Base-by-base conservation (phyloP, 2,329 filamentous ascomycete species). In the Sphaerulina musiva region DNA sequence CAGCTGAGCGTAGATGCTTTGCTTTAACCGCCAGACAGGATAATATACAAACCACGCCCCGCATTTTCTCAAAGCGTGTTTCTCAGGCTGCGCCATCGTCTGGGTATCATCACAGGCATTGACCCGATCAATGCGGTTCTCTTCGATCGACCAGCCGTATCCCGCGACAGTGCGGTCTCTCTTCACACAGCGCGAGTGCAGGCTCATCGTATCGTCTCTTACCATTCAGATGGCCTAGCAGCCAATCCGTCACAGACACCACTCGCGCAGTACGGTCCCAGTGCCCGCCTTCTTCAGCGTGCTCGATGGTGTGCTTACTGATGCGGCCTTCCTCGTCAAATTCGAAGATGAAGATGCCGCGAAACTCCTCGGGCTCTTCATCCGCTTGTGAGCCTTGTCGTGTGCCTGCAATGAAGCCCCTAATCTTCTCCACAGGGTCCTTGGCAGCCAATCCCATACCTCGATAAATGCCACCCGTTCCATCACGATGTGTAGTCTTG, bases 171-270 rank as follows among this genome's bases (percentile, higher is more conserved):
- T 47, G 36, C 3, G 59, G 59, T 41, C 59, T 46, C 46, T 62
- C 59, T 34, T 62, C 58, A 34, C 69, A 71, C 59, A 72, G 72
- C 3, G 76, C 76, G 50, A 78, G 63, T 41, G 73, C 76, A 7
- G 71, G 70, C 42, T 69, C 68, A 44, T 73, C 72, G 46, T 72
- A 71, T 43, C 64, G 68, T 52, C 67, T 70, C 67, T 73, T 70
- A 41, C 78, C 79, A 68, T 78, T 80, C 61, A 91, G 85, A 48
- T 86, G 86, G 2, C 91, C 90, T 39, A 97, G 77, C 59, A 98
- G 73, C 92, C 93, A 97, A 69, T 98, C 93, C 12, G 93, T 96
- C 61, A 97, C 75, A 11, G 87, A 90, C 12, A 97, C 89, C 17
- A 98, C 87, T 66, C 85, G 88, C 20, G 88, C 85, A 26, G 87